Evolutionary conservation across 352 stramenopile genomes (phyloP), one percentile per base, ranked within the genome.

Genomic region (Phytophthora pisi): DNA sequence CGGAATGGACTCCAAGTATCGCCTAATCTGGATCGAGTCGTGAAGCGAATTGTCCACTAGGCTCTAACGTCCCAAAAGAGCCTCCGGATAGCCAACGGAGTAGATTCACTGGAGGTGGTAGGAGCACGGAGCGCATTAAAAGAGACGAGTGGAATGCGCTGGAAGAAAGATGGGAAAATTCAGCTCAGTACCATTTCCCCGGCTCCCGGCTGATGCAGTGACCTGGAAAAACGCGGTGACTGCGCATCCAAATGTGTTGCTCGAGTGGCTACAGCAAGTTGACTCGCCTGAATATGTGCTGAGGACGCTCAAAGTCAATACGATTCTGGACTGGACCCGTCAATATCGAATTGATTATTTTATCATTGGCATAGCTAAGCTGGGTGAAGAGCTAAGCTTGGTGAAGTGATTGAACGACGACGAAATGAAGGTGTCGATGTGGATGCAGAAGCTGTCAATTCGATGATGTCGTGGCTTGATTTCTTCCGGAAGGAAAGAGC

Each of bases 231-330:
- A 23, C 10, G 50, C 50, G 5, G 50, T 56, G 2, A 7, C 7
- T 9, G 26, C 13, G 4, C 50, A 56, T n/a, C 50, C 50, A 24
- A 20, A 23, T n/a, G 50, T 24, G 16, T 24, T 57, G 26, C 20
- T 57, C 4, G 28, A 26, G n/a, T 57, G 30, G 51, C 16, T 57
- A 13, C 51, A 57, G 16, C 51, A 28, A 16, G n/a, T 57, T 5
- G 51, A 57, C 8, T 57, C 51, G 7, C 51, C 51, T 8, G 51
- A 57, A 45, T 57, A 28, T n/a, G 16, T 46, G 8, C 8, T 57
- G 5, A 28, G 51, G 16, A 28, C 51, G 13, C 51, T 57, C 5
- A 57, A 45, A 15, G 51, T 18, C 3, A 5, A 18, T n/a, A 45
- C 13, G 9, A 45, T 45, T n/a, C 2, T 57, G 28, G 30, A 24